Evolutionary conservation across 306 rosid species (phyloP), one percentile per base, ranked within the genome.

Genomic region (Prunus mongolica): DNA sequence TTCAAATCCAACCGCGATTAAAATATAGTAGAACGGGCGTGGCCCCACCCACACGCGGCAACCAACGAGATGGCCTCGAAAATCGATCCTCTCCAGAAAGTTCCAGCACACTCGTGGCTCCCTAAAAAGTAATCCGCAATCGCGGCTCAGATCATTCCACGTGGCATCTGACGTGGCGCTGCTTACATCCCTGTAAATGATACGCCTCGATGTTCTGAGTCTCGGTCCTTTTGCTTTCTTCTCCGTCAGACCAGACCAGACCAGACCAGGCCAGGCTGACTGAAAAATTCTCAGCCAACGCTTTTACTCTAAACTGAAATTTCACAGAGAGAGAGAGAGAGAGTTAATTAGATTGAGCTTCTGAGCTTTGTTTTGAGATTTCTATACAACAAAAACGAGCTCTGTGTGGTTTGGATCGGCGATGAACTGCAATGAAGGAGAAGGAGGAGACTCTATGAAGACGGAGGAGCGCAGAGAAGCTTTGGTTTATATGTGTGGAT

Each of bases 401-500:
- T 69, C 20, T 27, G 50, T 8, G 24, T 49, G n/a, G 63, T 32
- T 66, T 47, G 18, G 22, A 24, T 51, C 18, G 80, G 78, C 86
- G 76, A 91, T 89, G 93, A 84, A 76, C 49, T 89, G 84, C 45
- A 79, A 81, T 73, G 93, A 72, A 74, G 82, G 71, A 2, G 80
- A 4, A 50, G 86, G 80, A 49, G 85, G 54, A 55, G 74, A n/a
- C 8, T 80, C 49, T 55, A 82, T 41, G 66, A 83, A 79, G 50
- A 77, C 67, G 87, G 89, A 86, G 73, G 80, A 84, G 41, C 67
- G 73, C 34, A 30, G 44, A 16, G 79, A 89, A 73, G 79, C 80
- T 38, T 34, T 79, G 83, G 94, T 91, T 27, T 91, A 82, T 76
- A 91, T 90, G 97, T 90, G 94, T 82, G 98, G 98, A 5, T 93